Evolutionary conservation across 805 yeast genomes (phyloP), one percentile per base, ranked within the genome.

Genomic region (Tetrapisispora fleetii): DNA sequence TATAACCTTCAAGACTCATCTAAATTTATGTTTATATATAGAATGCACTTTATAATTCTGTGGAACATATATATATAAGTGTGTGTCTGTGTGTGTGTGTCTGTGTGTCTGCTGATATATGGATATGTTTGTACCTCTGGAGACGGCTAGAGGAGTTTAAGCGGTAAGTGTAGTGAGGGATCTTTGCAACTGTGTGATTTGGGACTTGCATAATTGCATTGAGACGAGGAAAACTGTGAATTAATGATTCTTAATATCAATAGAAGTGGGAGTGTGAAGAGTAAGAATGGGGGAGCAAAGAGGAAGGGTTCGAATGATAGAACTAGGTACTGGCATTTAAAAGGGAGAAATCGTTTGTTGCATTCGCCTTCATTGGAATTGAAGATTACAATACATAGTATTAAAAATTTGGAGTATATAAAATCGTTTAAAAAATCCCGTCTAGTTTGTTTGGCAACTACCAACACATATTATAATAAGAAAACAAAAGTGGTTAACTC

Each of bases 401-500:
- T 59, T 7, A 52, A 50, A 43, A 52, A 58, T 28, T 47, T 64
- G n/a, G 63, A 56, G 19, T 44, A 60, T 9, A 48, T 59, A 17
- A 51, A 56, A 16, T 54, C 51, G 11, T 62, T 63, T 37, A 52
- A 41, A 32, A 41, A 57, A 17, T 62, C 66, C 44, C 59, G 58
- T 47, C 62, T 67, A 1, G 50, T 63, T 3, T 63, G 67, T 46
- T 48, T 58, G 43, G 60, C 61, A 13, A 57, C 59, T 4, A 60
- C 63, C 18, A 57, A 63, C 49, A 54, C 54, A 2, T 52, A 52
- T 41, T 57, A 56, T 40, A 56, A 57, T 33, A 52, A 51, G 18
- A 54, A 53, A 14, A 63, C 67, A 1, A 50, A 49, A 16, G 59
- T 53, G 41, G 47, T 36, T 2, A 11, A 30, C 30, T 28, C 44